Percentiles rank a stretch among this genome's conserved stretches.
phyloP scores from a whole-genome alignment of 148 eudicot genomes.

The Polygonum maritimum region DNA sequence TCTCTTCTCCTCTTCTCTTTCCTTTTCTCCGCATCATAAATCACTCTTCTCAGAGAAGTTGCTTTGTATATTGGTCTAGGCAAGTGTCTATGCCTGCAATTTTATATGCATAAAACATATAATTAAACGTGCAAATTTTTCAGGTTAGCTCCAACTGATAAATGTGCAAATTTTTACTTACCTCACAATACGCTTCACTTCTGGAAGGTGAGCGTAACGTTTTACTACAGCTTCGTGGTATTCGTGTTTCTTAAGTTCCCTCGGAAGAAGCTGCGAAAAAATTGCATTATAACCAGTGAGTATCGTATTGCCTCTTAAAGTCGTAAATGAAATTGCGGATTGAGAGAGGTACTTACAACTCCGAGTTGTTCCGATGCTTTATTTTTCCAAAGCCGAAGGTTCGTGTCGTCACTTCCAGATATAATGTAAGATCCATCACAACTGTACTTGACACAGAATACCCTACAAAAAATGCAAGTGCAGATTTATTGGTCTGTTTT shows the following conservation, averaged over 20 bases:
- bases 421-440: constrained; percentile 76
- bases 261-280: constrained; percentile 65
- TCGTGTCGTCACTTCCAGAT: constrained; percentile 94
- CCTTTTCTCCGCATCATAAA: constrained; percentile 52
- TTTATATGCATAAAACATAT: not conserved
- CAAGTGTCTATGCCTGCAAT: constrained; percentile 85
- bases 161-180: constrained; percentile 14
- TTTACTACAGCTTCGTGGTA: constrained; percentile 67
- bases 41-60: constrained; percentile 34
- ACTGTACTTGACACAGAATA: constrained; percentile 75
- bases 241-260: constrained; percentile 80
- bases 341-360: constrained; percentile 51
- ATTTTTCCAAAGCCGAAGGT: constrained; percentile 96
- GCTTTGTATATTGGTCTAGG: constrained; percentile 73
- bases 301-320: too few relatives aligned
- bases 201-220: constrained; percentile 84
- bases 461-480: constrained; percentile 18
- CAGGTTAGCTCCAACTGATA: not conserved
- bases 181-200: constrained; percentile 82
- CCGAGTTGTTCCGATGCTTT: constrained; percentile 96
- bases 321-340: too few relatives aligned
- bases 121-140: too few relatives aligned
- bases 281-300: not conserved
- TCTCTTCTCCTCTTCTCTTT: constrained; percentile 73
- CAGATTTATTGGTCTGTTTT: not conserved